Percentiles rank a stretch among this genome's conserved stretches.
phyloP scores from a whole-genome alignment of 2,329 filamentous ascomycete genomes.

The Colletotrichum somersetense region DNA sequence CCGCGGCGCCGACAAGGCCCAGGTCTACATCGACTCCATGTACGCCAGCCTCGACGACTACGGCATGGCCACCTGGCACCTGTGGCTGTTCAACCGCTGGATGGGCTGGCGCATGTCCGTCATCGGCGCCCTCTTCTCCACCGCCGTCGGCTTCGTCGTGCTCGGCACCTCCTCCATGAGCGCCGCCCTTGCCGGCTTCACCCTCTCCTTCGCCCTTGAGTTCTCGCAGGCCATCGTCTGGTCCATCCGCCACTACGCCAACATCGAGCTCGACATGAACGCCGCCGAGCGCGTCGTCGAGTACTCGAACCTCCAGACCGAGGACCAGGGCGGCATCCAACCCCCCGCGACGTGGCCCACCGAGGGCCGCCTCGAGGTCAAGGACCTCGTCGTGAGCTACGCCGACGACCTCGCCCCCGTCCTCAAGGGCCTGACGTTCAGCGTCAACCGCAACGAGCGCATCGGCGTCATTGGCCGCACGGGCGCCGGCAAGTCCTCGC shows the following conservation, averaged over 20 bases:
- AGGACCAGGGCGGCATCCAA: constrained; percentile 70
- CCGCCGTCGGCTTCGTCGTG: constrained; percentile 74
- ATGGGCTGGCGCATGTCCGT: constrained; percentile 79
- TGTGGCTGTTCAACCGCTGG: constrained; percentile 83
- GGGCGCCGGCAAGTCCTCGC: constrained; percentile 81
- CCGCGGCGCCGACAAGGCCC: constrained; percentile 77
- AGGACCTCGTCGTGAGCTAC: constrained; percentile 79
- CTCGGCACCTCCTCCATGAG: constrained; percentile 72
- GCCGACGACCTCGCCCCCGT: constrained; percentile 78
- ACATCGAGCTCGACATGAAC: constrained; percentile 83
- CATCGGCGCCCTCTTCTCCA: constrained; percentile 77
- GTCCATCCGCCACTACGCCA: constrained; percentile 76
- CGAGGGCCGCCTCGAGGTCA: constrained; percentile 79
- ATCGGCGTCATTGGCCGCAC: constrained; percentile 84
- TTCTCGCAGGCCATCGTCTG: constrained; percentile 75
- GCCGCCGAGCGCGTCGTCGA: constrained; percentile 81
- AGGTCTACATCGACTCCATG: constrained; percentile 78
- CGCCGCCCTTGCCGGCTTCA: constrained; percentile 80
- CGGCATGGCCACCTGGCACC: constrained; percentile 73
- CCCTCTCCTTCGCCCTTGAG: constrained; percentile 78
- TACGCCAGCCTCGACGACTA: constrained; percentile 77
- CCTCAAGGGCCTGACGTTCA: constrained; percentile 76
- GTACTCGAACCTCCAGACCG: constrained; percentile 77
- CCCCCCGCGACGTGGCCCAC: constrained; percentile 82
- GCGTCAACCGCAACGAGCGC: constrained; percentile 74